These are phyloP conservation scores for Anaeramoeba ignava DNA, from an alignment of 78 protist species.

Conservation along the genomic window DNA sequence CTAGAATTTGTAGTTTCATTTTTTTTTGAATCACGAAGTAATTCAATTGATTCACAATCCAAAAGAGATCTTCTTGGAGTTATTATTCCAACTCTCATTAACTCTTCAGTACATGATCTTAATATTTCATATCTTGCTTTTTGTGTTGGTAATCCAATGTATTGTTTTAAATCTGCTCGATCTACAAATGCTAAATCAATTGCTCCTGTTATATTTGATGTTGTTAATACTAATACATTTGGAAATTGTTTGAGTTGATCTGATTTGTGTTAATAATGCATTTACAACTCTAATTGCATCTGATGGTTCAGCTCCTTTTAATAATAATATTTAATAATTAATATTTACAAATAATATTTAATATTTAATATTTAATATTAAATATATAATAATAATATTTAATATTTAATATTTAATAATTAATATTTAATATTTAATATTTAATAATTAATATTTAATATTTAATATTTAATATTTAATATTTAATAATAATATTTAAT, in stretches of 20 bases:
- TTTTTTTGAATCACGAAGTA: background rate
- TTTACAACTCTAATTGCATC: slow-evolving; percentile 54
- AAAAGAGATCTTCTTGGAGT: too few species aligned
- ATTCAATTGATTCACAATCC: too few species aligned
- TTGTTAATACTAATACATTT: slow-evolving; percentile 70
- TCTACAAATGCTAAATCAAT: slow-evolving; percentile 75
- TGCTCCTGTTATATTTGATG: slow-evolving; percentile 76
- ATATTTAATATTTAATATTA: too few species aligned
- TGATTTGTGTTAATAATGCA: slow-evolving; percentile 89
- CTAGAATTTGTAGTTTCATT: background rate
- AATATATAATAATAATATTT: too few species aligned
- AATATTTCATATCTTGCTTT: slow-evolving; percentile 44
- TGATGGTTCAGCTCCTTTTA: too few species aligned
- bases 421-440: too few species aligned
- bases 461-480: too few species aligned
- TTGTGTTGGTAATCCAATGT: slow-evolving; percentile 62
- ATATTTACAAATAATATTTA: too few species aligned
- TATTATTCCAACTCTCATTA: slow-evolving; percentile 35
- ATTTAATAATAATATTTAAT: too few species aligned
- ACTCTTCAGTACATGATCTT: slow-evolving; percentile 42
- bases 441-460: too few species aligned
- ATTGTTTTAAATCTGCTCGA: slow-evolving; percentile 82
- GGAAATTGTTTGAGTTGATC: slow-evolving; percentile 47
- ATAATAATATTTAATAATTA: too few species aligned
- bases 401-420: too few species aligned